Evolutionary conservation across 352 stramenopile species (phyloP).

Genomic region (Globisporangium acanthophoron): DNA sequence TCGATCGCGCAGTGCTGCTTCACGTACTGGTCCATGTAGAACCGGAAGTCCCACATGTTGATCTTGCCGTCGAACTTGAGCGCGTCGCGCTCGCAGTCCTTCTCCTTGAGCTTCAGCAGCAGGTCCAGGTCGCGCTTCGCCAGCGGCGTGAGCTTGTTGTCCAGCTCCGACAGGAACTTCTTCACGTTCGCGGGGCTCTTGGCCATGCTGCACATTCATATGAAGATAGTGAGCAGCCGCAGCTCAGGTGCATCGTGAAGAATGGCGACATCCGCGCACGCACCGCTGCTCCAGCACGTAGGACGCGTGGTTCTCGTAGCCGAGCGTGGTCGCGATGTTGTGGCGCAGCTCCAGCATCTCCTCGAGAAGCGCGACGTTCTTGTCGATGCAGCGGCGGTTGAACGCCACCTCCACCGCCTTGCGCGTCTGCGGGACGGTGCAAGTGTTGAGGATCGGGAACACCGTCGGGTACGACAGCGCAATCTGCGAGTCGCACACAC

Average conservation of each 20-base stretch:
- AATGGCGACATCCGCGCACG: constrained; percentile 4
- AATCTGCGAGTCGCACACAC: constrained; percentile 22
- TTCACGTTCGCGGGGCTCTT: constrained; percentile 52
- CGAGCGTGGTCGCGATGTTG: constrained; percentile 63
- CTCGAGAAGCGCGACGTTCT: constrained; percentile 77
- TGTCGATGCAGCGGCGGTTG: constrained; percentile 80
- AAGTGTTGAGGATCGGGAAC: constrained; percentile 86
- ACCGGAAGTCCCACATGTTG: constrained; percentile 89
- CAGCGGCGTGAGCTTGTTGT: constrained; percentile 72
- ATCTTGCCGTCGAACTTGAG: constrained; percentile 80
- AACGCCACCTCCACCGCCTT: constrained; percentile 75
- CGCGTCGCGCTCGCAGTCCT: constrained; percentile 41
- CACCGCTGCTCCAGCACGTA: constrained; percentile 84
- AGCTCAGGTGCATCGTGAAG: constrained; percentile 3
- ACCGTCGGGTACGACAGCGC: constrained; percentile 87
- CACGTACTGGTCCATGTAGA: constrained; percentile 86
- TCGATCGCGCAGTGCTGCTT: constrained; percentile 88
- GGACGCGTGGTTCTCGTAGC: constrained; percentile 80
- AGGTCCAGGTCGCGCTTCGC: constrained; percentile 70
- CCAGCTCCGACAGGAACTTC: constrained; percentile 65
- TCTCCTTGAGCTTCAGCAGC: constrained; percentile 70
- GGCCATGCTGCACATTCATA: constrained; percentile 43
- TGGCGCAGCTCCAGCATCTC: constrained; percentile 80
- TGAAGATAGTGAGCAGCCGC: no score
- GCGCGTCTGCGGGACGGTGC: constrained; percentile 77